A percentile compares a stretch with the other conserved stretches of the same genome.
phyloP scores from a whole-genome alignment of 169 alveolate genomes.

The Plasmodium gonderi region DNA sequence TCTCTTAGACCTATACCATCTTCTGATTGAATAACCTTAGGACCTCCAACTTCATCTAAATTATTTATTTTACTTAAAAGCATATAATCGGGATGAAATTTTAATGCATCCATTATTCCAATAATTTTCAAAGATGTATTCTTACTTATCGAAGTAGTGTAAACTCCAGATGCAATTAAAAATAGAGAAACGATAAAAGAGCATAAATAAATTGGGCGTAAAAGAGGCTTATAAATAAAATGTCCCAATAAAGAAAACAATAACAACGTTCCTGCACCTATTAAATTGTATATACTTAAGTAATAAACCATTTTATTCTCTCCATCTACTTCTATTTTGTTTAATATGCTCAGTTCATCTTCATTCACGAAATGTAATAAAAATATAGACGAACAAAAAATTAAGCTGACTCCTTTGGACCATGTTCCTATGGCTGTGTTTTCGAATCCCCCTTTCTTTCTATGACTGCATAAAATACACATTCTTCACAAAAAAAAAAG shows the following conservation, averaged over 20 bases:
- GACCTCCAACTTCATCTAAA: background rate
- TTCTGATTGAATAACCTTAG: background rate
- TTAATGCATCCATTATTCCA: constrained; percentile 75
- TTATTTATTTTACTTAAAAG: constrained; percentile 52
- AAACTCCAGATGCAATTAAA: constrained; percentile 74
- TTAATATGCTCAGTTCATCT: constrained; percentile 14
- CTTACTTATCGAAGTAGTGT: constrained; percentile 68
- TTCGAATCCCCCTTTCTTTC: constrained; percentile 72
- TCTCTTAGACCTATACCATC: background rate
- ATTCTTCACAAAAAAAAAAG: background rate
- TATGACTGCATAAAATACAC: constrained; percentile 71
- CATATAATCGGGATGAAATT: constrained; percentile 75
- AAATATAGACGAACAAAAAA: constrained; percentile 65
- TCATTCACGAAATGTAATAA: constrained; percentile 64
- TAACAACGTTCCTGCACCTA: constrained; percentile 42
- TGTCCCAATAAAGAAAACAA: constrained; percentile 69
- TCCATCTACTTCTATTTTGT: constrained; percentile 4
- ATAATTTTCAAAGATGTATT: constrained; percentile 69
- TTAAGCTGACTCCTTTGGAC: constrained; percentile 70
- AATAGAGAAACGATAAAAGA: constrained; percentile 73
- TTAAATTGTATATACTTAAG: constrained; percentile 60
- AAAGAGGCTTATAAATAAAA: constrained; percentile 48
- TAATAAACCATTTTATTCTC: constrained; percentile 65
- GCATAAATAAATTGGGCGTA: constrained; percentile 67
- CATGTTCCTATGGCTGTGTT: constrained; percentile 75